phyloP scores from a whole-genome alignment of 768 basidiomycete species.

The Psilocybe subaeruginosa region DNA sequence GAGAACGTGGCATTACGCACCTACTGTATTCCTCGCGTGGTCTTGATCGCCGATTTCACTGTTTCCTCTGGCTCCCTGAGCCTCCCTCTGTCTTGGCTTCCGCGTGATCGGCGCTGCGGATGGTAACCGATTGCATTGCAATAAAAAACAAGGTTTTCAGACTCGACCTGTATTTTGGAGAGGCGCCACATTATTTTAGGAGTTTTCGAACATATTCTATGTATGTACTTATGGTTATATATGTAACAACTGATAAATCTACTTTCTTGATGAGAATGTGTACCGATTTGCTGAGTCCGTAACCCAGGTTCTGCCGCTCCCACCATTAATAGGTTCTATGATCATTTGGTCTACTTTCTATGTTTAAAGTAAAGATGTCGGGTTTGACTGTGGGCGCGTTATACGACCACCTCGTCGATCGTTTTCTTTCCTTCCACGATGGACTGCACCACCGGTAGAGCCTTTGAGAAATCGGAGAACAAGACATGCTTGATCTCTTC shows the following conservation, averaged over 20 bases:
- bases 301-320: too few species aligned
- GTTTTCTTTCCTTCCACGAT: slow-evolving; percentile 76
- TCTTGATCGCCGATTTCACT: slow-evolving; percentile 2
- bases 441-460: slow-evolving; percentile 59
- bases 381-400: background rate
- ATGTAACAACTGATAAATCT: background rate
- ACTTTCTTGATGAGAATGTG: too few species aligned
- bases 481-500: slow-evolving; percentile 80
- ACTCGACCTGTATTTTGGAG: too few species aligned
- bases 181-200: background rate
- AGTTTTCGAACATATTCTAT: background rate
- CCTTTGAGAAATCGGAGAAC: slow-evolving; percentile 72
- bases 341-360: too few species aligned
- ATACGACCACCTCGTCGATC: slow-evolving; percentile 40
- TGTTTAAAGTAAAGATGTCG: background rate
- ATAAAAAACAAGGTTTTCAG: background rate
- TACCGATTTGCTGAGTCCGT: too few species aligned
- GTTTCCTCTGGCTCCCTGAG: background rate
- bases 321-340: too few species aligned
- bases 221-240: background rate
- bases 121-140: background rate
- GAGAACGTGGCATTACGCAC: background rate
- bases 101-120: background rate
- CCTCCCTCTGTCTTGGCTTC: background rate
- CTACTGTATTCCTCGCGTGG: background rate